A percentile compares a stretch with the other conserved stretches of the same genome.
These are phyloP conservation scores for Xylariomycetidae sp. DNA, from an alignment of 2,329 filamentous ascomycete species.

Conservation along the genomic window DNA sequence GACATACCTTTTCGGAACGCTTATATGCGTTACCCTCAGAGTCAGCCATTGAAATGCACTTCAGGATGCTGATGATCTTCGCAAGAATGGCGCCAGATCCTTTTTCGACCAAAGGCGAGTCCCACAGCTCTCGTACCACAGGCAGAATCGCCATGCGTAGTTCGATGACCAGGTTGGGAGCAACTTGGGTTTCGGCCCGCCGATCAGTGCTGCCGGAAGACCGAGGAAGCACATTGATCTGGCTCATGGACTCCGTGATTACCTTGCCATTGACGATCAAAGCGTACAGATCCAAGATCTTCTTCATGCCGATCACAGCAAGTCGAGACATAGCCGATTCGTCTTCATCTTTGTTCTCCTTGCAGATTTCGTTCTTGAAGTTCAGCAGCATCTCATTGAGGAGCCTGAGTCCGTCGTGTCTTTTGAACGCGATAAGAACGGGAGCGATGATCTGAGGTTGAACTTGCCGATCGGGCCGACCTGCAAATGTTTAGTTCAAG, in stretches of 20 bases:
- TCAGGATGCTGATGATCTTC: slow-evolving; percentile 76
- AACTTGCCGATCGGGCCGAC: slow-evolving; percentile 41
- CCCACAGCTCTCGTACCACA: slow-evolving; percentile 73
- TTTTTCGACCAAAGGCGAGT: slow-evolving; percentile 76
- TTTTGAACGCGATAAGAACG: slow-evolving; percentile 81
- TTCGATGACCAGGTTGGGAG: slow-evolving; percentile 78
- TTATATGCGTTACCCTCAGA: slow-evolving; percentile 61
- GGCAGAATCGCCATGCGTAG: slow-evolving; percentile 75
- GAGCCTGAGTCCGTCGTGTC: slow-evolving; percentile 66
- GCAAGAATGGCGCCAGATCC: slow-evolving; percentile 70
- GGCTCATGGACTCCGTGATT: slow-evolving; percentile 67
- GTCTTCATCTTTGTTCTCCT: slow-evolving; percentile 32
- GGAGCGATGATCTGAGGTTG: slow-evolving; percentile 59
- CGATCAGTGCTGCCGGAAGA: slow-evolving; percentile 34
- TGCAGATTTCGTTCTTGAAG: slow-evolving; percentile 54
- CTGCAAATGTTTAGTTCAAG: slow-evolving; percentile 28
- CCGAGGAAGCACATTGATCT: slow-evolving; percentile 36
- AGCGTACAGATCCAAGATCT: slow-evolving; percentile 76
- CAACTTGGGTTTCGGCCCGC: slow-evolving; percentile 34
- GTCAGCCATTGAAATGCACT: slow-evolving; percentile 70
- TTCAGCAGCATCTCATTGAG: slow-evolving; percentile 66
- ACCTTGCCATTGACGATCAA: slow-evolving; percentile 72
- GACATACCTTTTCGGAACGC: slow-evolving; percentile 52
- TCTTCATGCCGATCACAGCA: slow-evolving; percentile 60
- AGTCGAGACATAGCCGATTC: slow-evolving; percentile 42